Evolutionary conservation across 805 yeast species (phyloP).

Genomic region (Candida alai): DNA sequence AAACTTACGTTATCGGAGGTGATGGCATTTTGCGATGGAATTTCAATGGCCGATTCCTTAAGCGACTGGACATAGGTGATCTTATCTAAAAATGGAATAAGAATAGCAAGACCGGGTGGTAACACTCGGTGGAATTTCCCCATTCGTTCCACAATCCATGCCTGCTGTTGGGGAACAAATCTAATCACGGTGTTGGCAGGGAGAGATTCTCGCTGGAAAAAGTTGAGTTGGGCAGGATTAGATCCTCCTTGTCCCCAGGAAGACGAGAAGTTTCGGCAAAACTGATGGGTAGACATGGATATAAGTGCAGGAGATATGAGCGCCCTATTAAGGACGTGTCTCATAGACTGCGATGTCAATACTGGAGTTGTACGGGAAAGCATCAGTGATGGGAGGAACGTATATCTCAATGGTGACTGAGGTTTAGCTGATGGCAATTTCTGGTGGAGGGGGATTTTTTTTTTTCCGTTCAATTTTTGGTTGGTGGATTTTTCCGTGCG

Average conservation of each 20-base stretch:
- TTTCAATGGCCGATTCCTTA: constrained; percentile 82
- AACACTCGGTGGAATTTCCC: constrained; percentile 68
- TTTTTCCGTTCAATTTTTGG: too few relatives aligned
- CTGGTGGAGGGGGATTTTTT: too few relatives aligned
- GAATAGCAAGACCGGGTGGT: constrained; percentile 72
- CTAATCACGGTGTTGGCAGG: constrained; percentile 75
- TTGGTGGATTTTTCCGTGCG: too few relatives aligned
- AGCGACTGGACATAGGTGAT: constrained; percentile 79
- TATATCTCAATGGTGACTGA: too few relatives aligned
- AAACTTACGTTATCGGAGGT: constrained; percentile 82
- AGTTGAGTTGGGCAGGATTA: constrained; percentile 40
- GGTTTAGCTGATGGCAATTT: too few relatives aligned
- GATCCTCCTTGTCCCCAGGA: too few relatives aligned
- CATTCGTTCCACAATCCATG: constrained; percentile 90
- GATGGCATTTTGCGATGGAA: constrained; percentile 80
- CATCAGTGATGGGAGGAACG: too few relatives aligned
- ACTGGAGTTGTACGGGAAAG: too few relatives aligned
- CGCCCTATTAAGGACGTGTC: too few relatives aligned
- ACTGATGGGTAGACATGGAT: neutral
- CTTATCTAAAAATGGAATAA: constrained; percentile 69
- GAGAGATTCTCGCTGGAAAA: constrained; percentile 53
- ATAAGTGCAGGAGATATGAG: neutral
- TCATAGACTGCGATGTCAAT: too few relatives aligned
- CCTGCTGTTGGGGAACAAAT: constrained; percentile 87
- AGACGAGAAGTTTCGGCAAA: too few relatives aligned